phyloP scores from a whole-genome alignment of 768 basidiomycete genomes.

The Boletus patriciae region DNA sequence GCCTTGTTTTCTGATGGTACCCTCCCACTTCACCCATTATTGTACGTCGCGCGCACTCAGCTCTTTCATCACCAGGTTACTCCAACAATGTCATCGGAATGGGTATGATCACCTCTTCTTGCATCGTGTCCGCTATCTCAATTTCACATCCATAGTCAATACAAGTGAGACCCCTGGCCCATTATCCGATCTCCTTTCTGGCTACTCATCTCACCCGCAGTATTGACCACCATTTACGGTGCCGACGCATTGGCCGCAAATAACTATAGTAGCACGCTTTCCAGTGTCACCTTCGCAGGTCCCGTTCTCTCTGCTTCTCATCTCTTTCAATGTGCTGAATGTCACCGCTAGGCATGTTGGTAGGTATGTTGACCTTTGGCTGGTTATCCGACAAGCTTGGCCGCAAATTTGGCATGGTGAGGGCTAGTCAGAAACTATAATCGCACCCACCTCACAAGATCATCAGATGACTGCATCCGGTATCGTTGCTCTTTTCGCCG shows the following conservation, averaged over 20 bases:
- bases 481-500: constrained; percentile 84
- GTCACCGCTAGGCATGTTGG: constrained; percentile 72
- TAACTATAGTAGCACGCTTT: constrained; percentile 63
- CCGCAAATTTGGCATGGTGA: constrained; percentile 84
- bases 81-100: constrained; percentile 77
- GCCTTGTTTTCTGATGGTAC: constrained; percentile 85
- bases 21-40: not conserved
- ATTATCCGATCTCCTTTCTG: not conserved
- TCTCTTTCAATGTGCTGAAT: constrained; percentile 63
- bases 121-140: not conserved
- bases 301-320: constrained; percentile 66
- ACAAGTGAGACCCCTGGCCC: constrained; percentile 48
- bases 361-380: constrained; percentile 83
- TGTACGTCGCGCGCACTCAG: constrained; percentile 1
- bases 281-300: constrained; percentile 78
- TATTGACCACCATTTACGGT: constrained; percentile 73
- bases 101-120: constrained; percentile 46
- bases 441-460: constrained; percentile 13
- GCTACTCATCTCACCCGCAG: constrained; percentile 34
- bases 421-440: constrained; percentile 6
- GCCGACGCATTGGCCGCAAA: constrained; percentile 46
- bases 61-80: constrained; percentile 51
- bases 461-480: constrained; percentile 73
- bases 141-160: constrained; percentile 48
- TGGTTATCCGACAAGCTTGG: constrained; percentile 86